phyloP scores from a whole-genome alignment of 1,284 basidiomycete genomes.

The Kalmanozyma brasiliensis region DNA sequence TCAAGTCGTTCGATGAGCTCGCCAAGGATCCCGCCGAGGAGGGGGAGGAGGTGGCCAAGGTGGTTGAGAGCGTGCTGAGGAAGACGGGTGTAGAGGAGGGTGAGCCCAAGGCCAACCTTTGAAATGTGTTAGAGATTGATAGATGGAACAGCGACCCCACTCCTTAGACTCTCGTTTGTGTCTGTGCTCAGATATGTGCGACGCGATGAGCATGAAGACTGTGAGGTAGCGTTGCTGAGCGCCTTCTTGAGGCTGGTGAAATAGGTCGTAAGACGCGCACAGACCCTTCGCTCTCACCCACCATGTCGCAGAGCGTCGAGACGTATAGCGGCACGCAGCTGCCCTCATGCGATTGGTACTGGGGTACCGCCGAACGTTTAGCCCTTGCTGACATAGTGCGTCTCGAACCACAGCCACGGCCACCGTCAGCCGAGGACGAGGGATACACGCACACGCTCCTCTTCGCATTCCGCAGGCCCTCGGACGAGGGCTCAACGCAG shows the following conservation, averaged over 20 bases:
- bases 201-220: too few relatives aligned
- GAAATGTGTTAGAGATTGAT: background rate
- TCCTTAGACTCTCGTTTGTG: background rate
- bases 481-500: background rate
- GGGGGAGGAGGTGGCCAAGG: slow-evolving; percentile 24
- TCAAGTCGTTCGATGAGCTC: slow-evolving; percentile 55
- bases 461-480: background rate
- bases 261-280: too few relatives aligned
- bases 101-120: slow-evolving; percentile 38
- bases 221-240: too few relatives aligned
- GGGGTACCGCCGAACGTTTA: too few relatives aligned
- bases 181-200: too few relatives aligned
- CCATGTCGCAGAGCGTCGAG: too few relatives aligned
- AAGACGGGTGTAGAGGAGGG: slow-evolving; percentile 18
- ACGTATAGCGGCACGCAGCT: too few relatives aligned
- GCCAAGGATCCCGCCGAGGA: slow-evolving; percentile 40
- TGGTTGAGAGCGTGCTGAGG: slow-evolving; percentile 17
- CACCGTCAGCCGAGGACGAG: background rate
- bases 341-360: too few relatives aligned
- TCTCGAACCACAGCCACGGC: too few relatives aligned
- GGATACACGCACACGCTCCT: slow-evolving; percentile 29
- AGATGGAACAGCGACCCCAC: slow-evolving; percentile 7
- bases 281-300: too few relatives aligned
- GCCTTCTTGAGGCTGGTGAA: too few relatives aligned
- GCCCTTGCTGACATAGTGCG: too few relatives aligned